A percentile compares a stretch with the other conserved stretches of the same genome.
Conservation (phyloP, 2,329 filamentous ascomycete species). For the Cercospora brassicicola region DNA sequence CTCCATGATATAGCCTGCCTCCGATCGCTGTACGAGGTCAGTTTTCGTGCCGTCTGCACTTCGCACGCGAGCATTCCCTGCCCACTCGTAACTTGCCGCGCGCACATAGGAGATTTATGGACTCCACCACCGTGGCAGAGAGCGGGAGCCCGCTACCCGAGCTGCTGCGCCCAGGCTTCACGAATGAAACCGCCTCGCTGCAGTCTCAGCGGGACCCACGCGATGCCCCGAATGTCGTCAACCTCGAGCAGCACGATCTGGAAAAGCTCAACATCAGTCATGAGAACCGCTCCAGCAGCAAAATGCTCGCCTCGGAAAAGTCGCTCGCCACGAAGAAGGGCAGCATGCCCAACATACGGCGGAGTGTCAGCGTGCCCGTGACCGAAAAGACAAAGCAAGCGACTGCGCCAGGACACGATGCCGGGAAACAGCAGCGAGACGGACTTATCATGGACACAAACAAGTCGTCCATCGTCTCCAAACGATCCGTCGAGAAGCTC, state of each 20-base stretch:
- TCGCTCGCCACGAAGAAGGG: slow-evolving; percentile 13
- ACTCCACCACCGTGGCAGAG: slow-evolving; percentile 2
- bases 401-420: slow-evolving; percentile 18
- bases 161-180: not conserved
- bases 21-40: not conserved
- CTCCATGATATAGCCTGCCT: slow-evolving; percentile 2
- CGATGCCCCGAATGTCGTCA: not conserved
- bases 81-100: not conserved
- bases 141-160: slow-evolving; percentile 6
- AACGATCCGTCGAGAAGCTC: slow-evolving; percentile 84
- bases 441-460: slow-evolving; percentile 62
- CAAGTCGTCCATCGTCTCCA: slow-evolving; percentile 87
- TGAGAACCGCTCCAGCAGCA: slow-evolving; percentile 24
- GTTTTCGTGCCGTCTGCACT: not conserved
- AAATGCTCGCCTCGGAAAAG: slow-evolving; percentile 29
- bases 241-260: not conserved
- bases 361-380: slow-evolving; percentile 26
- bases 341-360: slow-evolving; percentile 14
- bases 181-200: not conserved
- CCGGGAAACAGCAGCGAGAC: slow-evolving; percentile 35
- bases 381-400: slow-evolving; percentile 14
- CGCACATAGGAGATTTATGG: not conserved
- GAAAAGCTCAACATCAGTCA: slow-evolving; percentile 6
- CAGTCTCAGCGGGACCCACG: not conserved
- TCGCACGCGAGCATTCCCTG: slow-evolving; percentile 2